phyloP scores from a whole-genome alignment of 768 basidiomycete genomes.

The Panaeolus cyanescens region DNA sequence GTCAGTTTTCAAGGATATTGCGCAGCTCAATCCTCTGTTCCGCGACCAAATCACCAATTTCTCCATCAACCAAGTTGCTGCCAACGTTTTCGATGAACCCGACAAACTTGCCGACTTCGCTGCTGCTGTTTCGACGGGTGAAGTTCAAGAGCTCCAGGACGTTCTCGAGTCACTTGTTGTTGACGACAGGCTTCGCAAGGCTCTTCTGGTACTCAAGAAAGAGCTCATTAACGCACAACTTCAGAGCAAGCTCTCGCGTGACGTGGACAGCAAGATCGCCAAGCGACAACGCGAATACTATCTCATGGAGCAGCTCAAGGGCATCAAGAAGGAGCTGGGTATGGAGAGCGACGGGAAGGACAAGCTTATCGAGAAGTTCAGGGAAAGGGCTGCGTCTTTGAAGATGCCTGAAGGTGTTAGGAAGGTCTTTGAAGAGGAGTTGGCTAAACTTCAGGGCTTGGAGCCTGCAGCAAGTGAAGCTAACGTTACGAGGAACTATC shows the following conservation, averaged over 20 bases:
- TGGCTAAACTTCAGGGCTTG: conserved; percentile 85
- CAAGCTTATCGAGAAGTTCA: conserved; percentile 90
- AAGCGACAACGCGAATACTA: conserved; percentile 95
- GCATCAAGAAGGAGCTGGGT: conserved; percentile 94
- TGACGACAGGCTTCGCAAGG: conserved; percentile 88
- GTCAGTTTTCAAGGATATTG: conserved; percentile 97
- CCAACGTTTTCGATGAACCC: conserved; percentile 96
- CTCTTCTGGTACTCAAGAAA: conserved; percentile 92
- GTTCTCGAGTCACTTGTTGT: conserved; percentile 87
- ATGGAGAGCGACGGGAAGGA: conserved; percentile 97
- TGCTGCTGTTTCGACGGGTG: conserved; percentile 93
- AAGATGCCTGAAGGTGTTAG: conserved; percentile 89
- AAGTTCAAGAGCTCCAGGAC: conserved; percentile 89
- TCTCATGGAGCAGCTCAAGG: conserved; percentile 95
- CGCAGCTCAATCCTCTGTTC: conserved; percentile 95
- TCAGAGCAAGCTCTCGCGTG: conserved; percentile 88
- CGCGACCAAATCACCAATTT: conserved; percentile 98
- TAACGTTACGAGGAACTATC: conserved; percentile 91
- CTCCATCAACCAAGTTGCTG: conserved; percentile 87
- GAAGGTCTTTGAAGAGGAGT: conserved; percentile 96
- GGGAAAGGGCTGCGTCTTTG: conserved; percentile 74
- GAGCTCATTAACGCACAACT: conserved; percentile 96
- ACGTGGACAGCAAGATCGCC: conserved; percentile 94
- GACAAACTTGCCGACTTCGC: conserved; percentile 98
- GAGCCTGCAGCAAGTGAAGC: conserved; percentile 93